Evolutionary conservation across 805 yeast genomes (phyloP).

Genomic region (Priceomyces melissophilus): DNA sequence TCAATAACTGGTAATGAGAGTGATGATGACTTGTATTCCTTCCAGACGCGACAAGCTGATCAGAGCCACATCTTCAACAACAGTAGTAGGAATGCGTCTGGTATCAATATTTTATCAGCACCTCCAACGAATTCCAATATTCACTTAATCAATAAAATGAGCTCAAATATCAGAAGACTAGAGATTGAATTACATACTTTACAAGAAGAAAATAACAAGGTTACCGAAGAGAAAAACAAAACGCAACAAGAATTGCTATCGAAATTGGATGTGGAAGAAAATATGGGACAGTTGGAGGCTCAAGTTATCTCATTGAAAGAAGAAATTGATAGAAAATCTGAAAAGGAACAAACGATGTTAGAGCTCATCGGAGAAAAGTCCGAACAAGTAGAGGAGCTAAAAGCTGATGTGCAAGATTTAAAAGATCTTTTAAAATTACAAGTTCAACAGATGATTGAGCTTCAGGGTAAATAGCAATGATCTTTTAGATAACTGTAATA

Average conservation of each 20-base stretch:
- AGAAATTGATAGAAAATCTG: conserved; percentile 33
- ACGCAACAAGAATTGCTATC: conserved; percentile 66
- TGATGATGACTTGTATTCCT: conserved; percentile 9
- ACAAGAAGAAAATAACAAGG: conserved; percentile 56
- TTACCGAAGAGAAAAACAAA: conserved; percentile 56
- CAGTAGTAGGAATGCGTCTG: conserved; percentile 6
- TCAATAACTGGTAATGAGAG: conserved; percentile 12
- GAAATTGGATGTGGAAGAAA: conserved; percentile 23
- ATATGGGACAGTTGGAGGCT: conserved; percentile 25
- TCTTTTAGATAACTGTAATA: background rate
- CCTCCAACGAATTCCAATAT: conserved; percentile 28
- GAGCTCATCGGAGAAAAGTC: conserved; percentile 82
- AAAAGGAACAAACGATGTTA: conserved; percentile 53
- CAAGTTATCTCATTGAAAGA: conserved; percentile 21
- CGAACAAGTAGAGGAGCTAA: conserved; percentile 79
- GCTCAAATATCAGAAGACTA: conserved; percentile 70
- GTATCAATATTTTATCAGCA: conserved; percentile 2
- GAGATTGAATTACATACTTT: conserved; percentile 72
- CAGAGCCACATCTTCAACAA: conserved; percentile 3
- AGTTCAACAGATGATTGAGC: conserved; percentile 78
- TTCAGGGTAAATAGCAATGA: conserved; percentile 35
- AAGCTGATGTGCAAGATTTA: conserved; percentile 84
- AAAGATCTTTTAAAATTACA: conserved; percentile 81
- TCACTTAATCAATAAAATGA: conserved; percentile 71
- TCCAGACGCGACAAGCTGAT: conserved; percentile 3